Base-by-base conservation (phyloP, 2,329 filamentous ascomycete species). In the Alternaria incomplexa region DNA sequence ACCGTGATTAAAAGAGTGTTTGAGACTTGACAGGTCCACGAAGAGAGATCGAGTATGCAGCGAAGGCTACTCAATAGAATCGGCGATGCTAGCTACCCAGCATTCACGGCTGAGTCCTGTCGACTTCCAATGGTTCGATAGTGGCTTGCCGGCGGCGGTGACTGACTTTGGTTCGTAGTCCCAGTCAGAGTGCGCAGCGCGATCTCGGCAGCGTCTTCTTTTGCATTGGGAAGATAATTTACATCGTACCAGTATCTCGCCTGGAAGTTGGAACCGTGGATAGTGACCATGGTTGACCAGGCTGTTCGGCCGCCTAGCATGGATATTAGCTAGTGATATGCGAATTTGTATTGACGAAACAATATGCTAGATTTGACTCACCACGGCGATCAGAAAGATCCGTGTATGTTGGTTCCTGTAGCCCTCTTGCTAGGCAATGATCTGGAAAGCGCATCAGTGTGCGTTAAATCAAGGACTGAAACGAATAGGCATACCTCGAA, bases 181-280 rank as follows among this genome's bases (percentile, higher is more conserved):
- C 70, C 69, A 20, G 72, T 75, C 36, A 77, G 59, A 5, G 63
- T 30, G 25, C 71, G 63, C n/a, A 76, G 55, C 7, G 75, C 77
- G 3, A 76, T 65, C 48, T 80, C 78, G 6, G 78, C 77, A 52
- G 76, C 74, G 54, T 81, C 79, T 54, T 81, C 77, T 45, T 75
- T 74, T 8, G 79, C 77, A 59, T 79, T 74, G 12, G 72, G 70
- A 17, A 76, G 63, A 48, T 73, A 76, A 13, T 64, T 61, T 8
- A 76, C 76, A 56, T 80, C 77, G 64, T 81, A 81, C 75, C 74
- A 80, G 63, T 74, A 81, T n/a, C 73, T 71, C 5, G 79, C 79
- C 7, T 69, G 61, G 48, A 75, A 77, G 2, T 68, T 64, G 13
- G 32, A 62, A 28, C 71, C 72, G n/a, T 73, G 71, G 54, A 79